Conservation (phyloP, 225 moss, liverwort and hornwort genomes). For the Marchantia paleacea region DNA sequence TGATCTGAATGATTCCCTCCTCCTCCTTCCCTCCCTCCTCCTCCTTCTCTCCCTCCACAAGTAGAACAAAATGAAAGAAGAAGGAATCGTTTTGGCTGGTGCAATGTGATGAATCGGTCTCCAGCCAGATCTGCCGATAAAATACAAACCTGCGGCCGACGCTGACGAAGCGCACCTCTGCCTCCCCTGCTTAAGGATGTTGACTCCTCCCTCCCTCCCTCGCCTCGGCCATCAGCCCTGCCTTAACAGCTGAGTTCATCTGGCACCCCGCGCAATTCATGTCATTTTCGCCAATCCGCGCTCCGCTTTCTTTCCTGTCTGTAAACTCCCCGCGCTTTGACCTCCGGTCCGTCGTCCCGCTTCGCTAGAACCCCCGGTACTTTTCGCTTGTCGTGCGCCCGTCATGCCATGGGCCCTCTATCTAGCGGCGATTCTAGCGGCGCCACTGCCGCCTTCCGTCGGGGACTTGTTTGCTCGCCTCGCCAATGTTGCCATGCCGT, state of each 20-base stretch:
- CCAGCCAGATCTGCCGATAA: neutral
- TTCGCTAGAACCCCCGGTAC: neutral
- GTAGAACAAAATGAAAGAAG: neutral
- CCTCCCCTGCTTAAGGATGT: neutral
- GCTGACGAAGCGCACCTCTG: neutral
- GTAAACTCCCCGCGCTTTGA: neutral
- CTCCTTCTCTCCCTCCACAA: neutral
- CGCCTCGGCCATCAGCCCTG: neutral
- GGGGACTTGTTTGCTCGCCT: neutral
- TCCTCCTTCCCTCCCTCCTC: neutral
- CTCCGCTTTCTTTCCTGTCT: neutral
- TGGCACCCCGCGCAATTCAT: constrained; percentile 3
- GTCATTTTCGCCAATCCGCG: neutral
- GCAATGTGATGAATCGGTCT: neutral
- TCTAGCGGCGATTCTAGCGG: constrained; percentile 10
- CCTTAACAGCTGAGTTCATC: neutral
- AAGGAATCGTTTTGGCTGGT: neutral
- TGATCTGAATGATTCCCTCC: neutral
- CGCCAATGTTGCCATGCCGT: too few relatives aligned
- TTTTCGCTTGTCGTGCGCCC: neutral
- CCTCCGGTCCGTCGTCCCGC: neutral
- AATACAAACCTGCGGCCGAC: neutral
- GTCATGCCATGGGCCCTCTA: constrained; percentile 1
- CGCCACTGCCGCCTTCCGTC: constrained; percentile 1
- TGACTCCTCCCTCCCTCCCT: neutral